Conservation (phyloP, 208 protist species). For the Blechomonas ayalai region DNA sequence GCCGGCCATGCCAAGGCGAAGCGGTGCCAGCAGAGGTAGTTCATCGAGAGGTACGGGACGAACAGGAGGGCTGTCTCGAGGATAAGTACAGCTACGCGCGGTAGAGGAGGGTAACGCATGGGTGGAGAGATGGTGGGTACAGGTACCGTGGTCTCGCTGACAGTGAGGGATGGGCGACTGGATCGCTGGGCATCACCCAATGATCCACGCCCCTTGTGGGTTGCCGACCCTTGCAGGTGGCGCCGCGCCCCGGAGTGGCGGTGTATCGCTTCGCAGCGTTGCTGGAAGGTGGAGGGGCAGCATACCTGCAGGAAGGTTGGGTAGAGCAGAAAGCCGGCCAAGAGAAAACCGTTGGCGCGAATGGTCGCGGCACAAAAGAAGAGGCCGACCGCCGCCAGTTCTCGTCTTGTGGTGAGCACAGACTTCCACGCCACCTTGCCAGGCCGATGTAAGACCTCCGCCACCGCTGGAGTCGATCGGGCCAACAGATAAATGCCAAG, state of each 20-base stretch:
- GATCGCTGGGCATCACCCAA: too few species aligned
- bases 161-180: too few species aligned
- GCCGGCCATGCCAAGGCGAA: slow-evolving; percentile 30
- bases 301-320: slow-evolving; percentile 43
- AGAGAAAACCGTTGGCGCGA: slow-evolving; percentile 62
- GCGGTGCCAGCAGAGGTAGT: slow-evolving; percentile 40
- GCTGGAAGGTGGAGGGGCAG: slow-evolving; percentile 19
- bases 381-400: slow-evolving; percentile 25
- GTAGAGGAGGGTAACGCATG: slow-evolving; percentile 25
- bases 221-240: too few species aligned
- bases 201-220: too few species aligned
- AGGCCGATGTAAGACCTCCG: slow-evolving; percentile 1
- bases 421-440: neutral
- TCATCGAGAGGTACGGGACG: slow-evolving; percentile 40
- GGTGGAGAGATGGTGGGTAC: slow-evolving; percentile 6
- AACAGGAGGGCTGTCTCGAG: slow-evolving; percentile 30
- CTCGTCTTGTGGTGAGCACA: slow-evolving; percentile 1
- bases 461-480: neutral
- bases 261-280: slow-evolving; percentile 2
- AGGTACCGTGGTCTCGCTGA: too few species aligned
- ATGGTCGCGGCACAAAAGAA: slow-evolving; percentile 39
- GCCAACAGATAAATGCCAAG: slow-evolving; percentile 47
- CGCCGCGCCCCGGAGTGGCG: neutral
- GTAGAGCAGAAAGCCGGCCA: slow-evolving; percentile 53
- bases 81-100: slow-evolving; percentile 24